These are phyloP conservation scores for Ophiosphaerella korrae DNA, from an alignment of 2,329 filamentous ascomycete genomes.

Conservation along the genomic window DNA sequence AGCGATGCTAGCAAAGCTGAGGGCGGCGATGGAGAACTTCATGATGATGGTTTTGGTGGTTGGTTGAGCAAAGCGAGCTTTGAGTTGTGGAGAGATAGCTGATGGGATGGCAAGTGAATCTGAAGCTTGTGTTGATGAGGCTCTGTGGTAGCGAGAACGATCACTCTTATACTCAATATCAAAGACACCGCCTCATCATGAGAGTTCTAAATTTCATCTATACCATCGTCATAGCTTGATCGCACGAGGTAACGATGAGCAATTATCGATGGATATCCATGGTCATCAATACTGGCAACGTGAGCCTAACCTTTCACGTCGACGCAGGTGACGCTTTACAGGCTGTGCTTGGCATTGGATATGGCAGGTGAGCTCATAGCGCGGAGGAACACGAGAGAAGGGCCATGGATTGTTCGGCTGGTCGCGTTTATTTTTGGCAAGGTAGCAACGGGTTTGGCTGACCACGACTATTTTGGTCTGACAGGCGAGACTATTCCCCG, in stretches of 20 bases:
- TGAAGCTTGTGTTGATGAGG: conserved; percentile 20
- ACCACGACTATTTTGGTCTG: conserved; percentile 15
- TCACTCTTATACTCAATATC: conserved; percentile 34
- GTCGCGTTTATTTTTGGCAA: conserved; percentile 40
- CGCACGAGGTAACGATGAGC: conserved; percentile 26
- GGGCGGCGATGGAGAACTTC: conserved; percentile 39
- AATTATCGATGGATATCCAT: conserved; percentile 26
- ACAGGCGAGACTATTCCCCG: conserved; percentile 35
- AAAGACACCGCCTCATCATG: conserved; percentile 12
- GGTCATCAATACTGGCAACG: conserved; percentile 23
- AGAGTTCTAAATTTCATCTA: conserved; percentile 19
- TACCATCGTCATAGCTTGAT: conserved; percentile 22
- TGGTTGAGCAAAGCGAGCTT: neutral
- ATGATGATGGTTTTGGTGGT: conserved; percentile 25
- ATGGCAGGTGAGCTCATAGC: conserved; percentile 40
- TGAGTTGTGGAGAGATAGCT: conserved; percentile 6
- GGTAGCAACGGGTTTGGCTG: conserved; percentile 25
- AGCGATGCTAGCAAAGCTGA: conserved; percentile 36
- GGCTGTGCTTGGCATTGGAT: conserved; percentile 19
- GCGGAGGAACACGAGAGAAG: conserved; percentile 30
- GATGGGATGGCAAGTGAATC: conserved; percentile 9
- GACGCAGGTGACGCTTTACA: conserved; percentile 36
- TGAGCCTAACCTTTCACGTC: conserved; percentile 21
- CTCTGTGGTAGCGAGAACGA: conserved; percentile 11
- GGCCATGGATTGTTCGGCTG: no score